phyloP scores from a whole-genome alignment of 1,284 basidiomycete genomes.

The Naganishia albida region DNA sequence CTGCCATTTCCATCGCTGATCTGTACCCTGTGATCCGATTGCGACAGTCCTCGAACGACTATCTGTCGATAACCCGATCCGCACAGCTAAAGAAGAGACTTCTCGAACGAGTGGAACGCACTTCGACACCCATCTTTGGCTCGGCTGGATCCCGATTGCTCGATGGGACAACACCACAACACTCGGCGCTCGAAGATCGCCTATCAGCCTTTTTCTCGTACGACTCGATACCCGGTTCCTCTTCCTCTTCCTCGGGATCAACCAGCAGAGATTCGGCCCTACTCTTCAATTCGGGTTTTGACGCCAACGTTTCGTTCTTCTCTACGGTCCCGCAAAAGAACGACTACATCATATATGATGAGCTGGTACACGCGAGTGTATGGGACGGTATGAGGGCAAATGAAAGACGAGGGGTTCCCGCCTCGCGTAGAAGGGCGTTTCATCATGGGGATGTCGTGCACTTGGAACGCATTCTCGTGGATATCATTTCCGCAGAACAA shows the following conservation, averaged over 20 bases:
- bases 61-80: conserved; percentile 78
- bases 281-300: conserved; percentile 92
- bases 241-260: not conserved
- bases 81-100: conserved; percentile 62
- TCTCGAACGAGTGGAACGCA: conserved; percentile 59
- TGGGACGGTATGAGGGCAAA: conserved; percentile 81
- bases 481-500: conserved; percentile 29
- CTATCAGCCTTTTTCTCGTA: conserved; percentile 66
- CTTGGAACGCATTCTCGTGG: conserved; percentile 39
- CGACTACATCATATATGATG: conserved; percentile 82
- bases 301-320: conserved; percentile 90
- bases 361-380: conserved; percentile 86
- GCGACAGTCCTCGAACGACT: conserved; percentile 77
- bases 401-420: conserved; percentile 57
- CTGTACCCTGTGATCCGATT: not conserved
- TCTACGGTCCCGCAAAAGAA: conserved; percentile 73
- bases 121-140: conserved; percentile 68
- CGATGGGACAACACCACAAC: conserved; percentile 71
- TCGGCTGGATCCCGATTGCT: conserved; percentile 87
- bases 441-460: conserved; percentile 68
- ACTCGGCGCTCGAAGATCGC: conserved; percentile 68
- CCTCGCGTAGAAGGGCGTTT: conserved; percentile 59
- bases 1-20: not conserved
- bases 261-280: conserved; percentile 59
- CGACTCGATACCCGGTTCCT: conserved; percentile 44